phyloP scores from a whole-genome alignment of 2,329 filamentous ascomycete species.

The Graphiopsis chlorocephala region DNA sequence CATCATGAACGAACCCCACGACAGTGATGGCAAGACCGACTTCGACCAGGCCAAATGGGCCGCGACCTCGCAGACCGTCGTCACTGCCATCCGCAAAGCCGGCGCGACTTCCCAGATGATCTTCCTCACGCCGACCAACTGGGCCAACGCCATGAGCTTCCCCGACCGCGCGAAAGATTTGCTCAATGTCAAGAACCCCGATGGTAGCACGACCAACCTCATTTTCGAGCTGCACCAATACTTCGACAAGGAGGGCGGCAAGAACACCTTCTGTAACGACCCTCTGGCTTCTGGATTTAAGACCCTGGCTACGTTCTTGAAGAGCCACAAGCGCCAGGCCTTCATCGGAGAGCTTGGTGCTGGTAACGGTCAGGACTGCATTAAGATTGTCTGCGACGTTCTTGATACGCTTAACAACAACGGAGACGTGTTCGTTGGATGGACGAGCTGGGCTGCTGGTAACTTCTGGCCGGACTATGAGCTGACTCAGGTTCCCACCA shows the following conservation, averaged over 20 bases:
- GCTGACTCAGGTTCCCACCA: constrained; percentile 28
- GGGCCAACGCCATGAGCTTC: constrained; percentile 17
- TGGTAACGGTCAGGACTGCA: constrained; percentile 36
- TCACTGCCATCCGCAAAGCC: constrained; percentile 62
- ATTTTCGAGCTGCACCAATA: constrained; percentile 45
- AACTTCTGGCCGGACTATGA: constrained; percentile 29
- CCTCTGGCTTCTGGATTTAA: constrained; percentile 35
- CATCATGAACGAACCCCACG: constrained; percentile 43
- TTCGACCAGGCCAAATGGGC: constrained; percentile 57
- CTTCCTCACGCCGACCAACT: constrained; percentile 62
- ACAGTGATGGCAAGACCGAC: constrained; percentile 21
- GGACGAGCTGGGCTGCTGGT: constrained; percentile 35
- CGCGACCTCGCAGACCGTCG: constrained; percentile 58
- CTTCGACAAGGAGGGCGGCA: constrained; percentile 42
- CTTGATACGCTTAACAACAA: constrained; percentile 29
- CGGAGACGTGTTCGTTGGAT: constrained; percentile 33
- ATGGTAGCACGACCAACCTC: constrained; percentile 32
- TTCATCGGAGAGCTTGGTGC: constrained; percentile 44
- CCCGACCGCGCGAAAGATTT: not conserved
- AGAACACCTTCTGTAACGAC: constrained; percentile 33
- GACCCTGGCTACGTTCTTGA: constrained; percentile 36
- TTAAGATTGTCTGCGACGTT: constrained; percentile 35
- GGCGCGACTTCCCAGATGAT: constrained; percentile 65
- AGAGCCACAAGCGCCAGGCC: constrained; percentile 37
- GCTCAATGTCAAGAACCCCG: constrained; percentile 19